phyloP scores from a whole-genome alignment of 495 filamentous ascomycete genomes.

The Bathelium albidoporum region DNA sequence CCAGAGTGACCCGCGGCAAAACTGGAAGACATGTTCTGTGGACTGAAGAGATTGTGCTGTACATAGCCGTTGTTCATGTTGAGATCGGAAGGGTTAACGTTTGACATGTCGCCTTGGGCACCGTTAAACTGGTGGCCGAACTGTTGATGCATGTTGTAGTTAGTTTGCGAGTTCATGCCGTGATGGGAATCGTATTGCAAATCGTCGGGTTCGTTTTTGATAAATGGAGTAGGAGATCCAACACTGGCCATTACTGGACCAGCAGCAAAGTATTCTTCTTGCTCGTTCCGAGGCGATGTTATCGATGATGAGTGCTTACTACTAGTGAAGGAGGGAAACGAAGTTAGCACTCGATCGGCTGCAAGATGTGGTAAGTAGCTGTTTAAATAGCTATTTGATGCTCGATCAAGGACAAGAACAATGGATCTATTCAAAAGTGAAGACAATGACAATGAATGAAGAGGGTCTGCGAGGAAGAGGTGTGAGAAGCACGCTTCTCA shows the following conservation, averaged over 20 bases:
- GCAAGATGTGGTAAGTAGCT: neutral
- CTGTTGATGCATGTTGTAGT: constrained; percentile 54
- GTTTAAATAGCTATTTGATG: neutral
- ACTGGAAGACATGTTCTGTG: constrained; percentile 19
- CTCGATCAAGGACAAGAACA: neutral
- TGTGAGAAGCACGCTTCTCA: neutral
- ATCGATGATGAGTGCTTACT: neutral
- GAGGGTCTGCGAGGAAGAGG: no score
- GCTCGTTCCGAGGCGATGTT: neutral
- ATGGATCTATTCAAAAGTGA: no score
- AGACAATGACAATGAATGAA: neutral
- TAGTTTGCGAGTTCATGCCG: constrained; percentile 36
- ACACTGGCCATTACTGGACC: constrained; percentile 33
- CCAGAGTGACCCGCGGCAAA: constrained; percentile 39
- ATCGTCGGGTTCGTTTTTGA: constrained; percentile 71
- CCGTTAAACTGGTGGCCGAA: constrained; percentile 52
- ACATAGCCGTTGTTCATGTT: constrained; percentile 45
- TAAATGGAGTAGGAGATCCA: constrained; percentile 51
- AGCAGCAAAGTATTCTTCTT: constrained; percentile 22
- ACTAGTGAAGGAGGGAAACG: neutral
- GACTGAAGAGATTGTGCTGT: constrained; percentile 24
- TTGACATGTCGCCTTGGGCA: constrained; percentile 46
- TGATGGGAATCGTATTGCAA: constrained; percentile 43
- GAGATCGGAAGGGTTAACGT: constrained; percentile 80
- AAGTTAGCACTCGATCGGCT: neutral